Conservation (phyloP, 345 rosid genomes). For the Mangifera indica region DNA sequence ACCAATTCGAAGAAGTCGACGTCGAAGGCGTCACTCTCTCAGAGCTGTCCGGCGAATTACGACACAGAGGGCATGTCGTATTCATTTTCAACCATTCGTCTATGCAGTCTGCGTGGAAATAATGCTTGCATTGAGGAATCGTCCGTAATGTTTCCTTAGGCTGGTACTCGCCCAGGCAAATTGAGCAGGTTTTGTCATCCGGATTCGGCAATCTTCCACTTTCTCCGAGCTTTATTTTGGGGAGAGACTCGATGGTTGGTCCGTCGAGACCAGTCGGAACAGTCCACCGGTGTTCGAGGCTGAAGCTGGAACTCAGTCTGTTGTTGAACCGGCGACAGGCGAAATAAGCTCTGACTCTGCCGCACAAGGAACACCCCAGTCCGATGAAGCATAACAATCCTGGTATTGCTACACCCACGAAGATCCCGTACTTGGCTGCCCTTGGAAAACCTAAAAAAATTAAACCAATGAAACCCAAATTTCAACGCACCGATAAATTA, state of each 20-base stretch:
- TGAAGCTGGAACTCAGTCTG: constrained; percentile 1
- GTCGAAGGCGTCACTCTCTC: background rate
- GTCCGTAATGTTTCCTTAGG: constrained; percentile 50
- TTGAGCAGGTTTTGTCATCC: constrained; percentile 45
- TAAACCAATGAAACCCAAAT: background rate
- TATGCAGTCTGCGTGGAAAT: constrained; percentile 53
- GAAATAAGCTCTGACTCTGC: constrained; percentile 15
- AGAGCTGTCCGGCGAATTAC: constrained; percentile 34
- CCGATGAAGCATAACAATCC: constrained; percentile 44
- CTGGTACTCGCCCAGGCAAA: constrained; percentile 55
- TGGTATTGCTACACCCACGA: constrained; percentile 50
- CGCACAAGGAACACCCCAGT: constrained; percentile 20
- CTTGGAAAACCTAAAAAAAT: constrained; percentile 33
- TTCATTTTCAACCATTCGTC: constrained; percentile 65
- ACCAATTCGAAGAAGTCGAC: constrained; percentile 13
- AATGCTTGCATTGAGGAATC: constrained; percentile 64
- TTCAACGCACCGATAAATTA: too few species aligned
- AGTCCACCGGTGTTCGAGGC: background rate
- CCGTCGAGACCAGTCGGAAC: constrained; percentile 35
- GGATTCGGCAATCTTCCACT: constrained; percentile 54
- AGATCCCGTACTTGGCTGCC: constrained; percentile 45
- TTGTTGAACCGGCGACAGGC: background rate
- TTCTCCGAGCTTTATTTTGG: constrained; percentile 47
- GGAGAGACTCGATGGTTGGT: constrained; percentile 50
- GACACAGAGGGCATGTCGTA: constrained; percentile 57